Percentiles rank a stretch among this genome's conserved stretches.
Evolutionary conservation across 2,329 filamentous ascomycete genomes (phyloP).

Genomic region (Epichloe hybrida): DNA sequence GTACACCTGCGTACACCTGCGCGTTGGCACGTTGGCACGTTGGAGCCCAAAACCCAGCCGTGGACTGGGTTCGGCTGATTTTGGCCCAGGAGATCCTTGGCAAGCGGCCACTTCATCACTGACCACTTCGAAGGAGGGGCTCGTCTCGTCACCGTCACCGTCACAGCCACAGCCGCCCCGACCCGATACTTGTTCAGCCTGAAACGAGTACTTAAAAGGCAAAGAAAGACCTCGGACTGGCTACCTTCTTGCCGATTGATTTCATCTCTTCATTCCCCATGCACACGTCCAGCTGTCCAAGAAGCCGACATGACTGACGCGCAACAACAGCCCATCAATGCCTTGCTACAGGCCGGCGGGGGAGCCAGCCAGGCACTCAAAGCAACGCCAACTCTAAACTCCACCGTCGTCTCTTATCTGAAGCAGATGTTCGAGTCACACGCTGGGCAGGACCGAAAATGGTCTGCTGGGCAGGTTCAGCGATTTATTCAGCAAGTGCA

Average conservation of each 20-base stretch:
- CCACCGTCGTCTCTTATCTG: constrained; percentile 28
- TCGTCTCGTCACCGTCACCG: neutral
- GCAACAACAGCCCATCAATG: constrained; percentile 7
- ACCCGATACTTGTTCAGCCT: neutral
- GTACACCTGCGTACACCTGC: too few relatives aligned
- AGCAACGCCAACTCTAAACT: constrained; percentile 27
- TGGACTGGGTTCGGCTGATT: too few relatives aligned
- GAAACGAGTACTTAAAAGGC: neutral
- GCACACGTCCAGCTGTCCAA: neutral
- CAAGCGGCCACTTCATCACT: neutral
- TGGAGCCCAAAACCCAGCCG: too few relatives aligned
- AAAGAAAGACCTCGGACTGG: neutral
- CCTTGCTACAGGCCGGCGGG: constrained; percentile 32
- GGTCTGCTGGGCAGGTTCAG: constrained; percentile 31
- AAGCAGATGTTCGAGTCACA: constrained; percentile 33
- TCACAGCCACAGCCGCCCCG: neutral
- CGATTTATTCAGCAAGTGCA: constrained; percentile 35
- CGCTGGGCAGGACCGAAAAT: constrained; percentile 26
- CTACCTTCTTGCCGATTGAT: neutral
- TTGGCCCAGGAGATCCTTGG: neutral
- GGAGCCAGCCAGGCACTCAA: constrained; percentile 29
- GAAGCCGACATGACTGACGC: neutral
- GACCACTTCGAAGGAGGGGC: neutral
- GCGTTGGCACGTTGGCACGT: too few relatives aligned
- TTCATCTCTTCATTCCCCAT: neutral